A percentile compares a stretch with the other conserved stretches of the same genome.
Conservation (phyloP, 306 rosid genomes). For the Vachellia pachyceras region DNA sequence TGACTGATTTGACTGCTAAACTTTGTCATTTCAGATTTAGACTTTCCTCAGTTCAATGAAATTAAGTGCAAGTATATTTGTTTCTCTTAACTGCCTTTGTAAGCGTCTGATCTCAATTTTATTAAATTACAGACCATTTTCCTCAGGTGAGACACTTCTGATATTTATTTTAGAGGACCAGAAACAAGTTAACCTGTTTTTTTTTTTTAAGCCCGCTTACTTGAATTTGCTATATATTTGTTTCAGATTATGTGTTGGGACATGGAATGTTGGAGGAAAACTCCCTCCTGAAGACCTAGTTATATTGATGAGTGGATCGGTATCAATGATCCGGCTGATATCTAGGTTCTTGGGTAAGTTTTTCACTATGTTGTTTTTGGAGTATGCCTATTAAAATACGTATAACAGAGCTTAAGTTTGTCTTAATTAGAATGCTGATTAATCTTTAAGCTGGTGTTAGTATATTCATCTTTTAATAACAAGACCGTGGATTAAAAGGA, state of each 20-base stretch:
- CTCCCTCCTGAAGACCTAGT: conserved; percentile 90
- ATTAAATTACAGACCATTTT: too few relatives aligned
- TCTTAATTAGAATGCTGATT: neutral
- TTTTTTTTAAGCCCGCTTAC: conserved; percentile 37
- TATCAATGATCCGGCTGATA: conserved; percentile 83
- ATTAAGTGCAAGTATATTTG: too few relatives aligned
- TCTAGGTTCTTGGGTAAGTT: conserved; percentile 92
- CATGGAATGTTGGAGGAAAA: conserved; percentile 97
- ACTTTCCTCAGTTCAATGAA: too few relatives aligned
- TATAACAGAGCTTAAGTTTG: neutral
- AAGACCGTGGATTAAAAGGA: neutral
- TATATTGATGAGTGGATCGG: conserved; percentile 92
- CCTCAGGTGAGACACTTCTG: too few relatives aligned
- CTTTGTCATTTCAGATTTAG: too few relatives aligned
- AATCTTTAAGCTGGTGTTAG: neutral
- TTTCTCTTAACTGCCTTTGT: too few relatives aligned
- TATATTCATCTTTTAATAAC: neutral
- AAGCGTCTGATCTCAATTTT: too few relatives aligned
- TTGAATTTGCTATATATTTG: conserved; percentile 33
- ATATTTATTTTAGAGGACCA: too few relatives aligned
- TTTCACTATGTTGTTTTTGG: neutral
- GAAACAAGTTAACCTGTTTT: conserved; percentile 30
- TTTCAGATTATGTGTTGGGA: conserved; percentile 77
- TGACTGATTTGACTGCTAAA: too few relatives aligned
- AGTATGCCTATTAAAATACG: neutral